Evolutionary conservation across 495 filamentous ascomycete species (phyloP).

Genomic region (Hypoxylon trugodes): DNA sequence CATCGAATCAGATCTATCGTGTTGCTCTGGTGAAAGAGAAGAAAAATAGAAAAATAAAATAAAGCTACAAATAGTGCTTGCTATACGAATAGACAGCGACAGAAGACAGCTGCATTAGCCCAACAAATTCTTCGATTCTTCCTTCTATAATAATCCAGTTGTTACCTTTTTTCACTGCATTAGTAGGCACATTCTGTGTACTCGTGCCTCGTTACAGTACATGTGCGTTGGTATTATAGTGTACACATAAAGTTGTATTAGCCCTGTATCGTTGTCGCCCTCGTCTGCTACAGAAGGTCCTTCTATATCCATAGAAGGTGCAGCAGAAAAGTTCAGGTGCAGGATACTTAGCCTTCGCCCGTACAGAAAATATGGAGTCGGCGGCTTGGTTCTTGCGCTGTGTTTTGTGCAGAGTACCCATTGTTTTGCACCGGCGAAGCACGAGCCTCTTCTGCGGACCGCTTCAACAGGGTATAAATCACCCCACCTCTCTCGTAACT

Average conservation of each 20-base stretch:
- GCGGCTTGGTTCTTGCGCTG: not conserved
- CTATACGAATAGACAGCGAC: too few relatives aligned
- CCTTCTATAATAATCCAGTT: too few relatives aligned
- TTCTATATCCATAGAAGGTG: not conserved
- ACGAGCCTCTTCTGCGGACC: slow-evolving; percentile 30
- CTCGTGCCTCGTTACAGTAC: too few relatives aligned
- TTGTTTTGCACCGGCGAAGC: slow-evolving; percentile 6
- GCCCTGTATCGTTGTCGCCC: not conserved
- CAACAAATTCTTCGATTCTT: too few relatives aligned
- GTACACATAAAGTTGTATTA: too few relatives aligned
- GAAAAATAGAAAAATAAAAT: not conserved
- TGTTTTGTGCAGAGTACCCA: too few relatives aligned
- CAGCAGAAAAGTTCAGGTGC: not conserved
- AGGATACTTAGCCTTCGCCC: not conserved
- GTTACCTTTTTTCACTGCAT: too few relatives aligned
- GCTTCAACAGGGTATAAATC: slow-evolving; percentile 21
- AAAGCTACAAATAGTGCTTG: not conserved
- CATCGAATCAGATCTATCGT: not conserved
- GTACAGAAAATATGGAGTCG: slow-evolving; percentile 12
- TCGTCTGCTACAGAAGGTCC: slow-evolving; percentile 12
- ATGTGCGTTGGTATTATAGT: too few relatives aligned
- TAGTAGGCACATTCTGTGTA: too few relatives aligned
- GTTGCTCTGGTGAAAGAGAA: slow-evolving; percentile 20
- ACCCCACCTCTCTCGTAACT: slow-evolving; percentile 25
- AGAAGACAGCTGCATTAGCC: too few relatives aligned